phyloP scores from a whole-genome alignment of 495 filamentous ascomycete species.

The Ramalina intermedia region DNA sequence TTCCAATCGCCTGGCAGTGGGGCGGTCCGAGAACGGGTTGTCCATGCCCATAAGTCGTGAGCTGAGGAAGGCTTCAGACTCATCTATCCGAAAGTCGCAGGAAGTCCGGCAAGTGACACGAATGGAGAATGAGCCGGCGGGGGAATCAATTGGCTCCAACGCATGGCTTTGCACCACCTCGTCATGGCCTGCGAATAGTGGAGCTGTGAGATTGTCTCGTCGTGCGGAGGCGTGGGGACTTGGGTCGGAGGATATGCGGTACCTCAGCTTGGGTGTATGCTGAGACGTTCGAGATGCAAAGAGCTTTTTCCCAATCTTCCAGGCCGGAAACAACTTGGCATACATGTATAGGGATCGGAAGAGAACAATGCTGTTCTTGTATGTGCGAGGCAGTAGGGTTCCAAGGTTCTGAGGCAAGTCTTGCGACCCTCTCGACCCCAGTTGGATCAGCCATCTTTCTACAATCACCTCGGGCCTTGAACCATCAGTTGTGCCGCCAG shows the following conservation, averaged over 20 bases:
- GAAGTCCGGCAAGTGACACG: conserved; percentile 72
- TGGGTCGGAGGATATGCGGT: conserved; percentile 57
- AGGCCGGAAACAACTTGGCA: conserved; percentile 70
- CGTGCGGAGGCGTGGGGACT: conserved; percentile 21
- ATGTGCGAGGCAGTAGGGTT: conserved; percentile 66
- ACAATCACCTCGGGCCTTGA: conserved; percentile 55
- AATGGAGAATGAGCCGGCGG: conserved; percentile 69
- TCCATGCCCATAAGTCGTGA: conserved; percentile 93
- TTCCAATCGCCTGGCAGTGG: conserved; percentile 19
- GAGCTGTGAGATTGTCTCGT: conserved; percentile 53
- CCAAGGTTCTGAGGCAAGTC: conserved; percentile 48
- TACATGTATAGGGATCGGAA: conserved; percentile 86
- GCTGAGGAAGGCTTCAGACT: conserved; percentile 78
- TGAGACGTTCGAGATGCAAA: conserved; percentile 45
- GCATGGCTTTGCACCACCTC: conserved; percentile 59
- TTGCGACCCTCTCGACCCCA: conserved; percentile 42
- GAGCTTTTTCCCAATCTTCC: conserved; percentile 66
- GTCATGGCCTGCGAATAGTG: conserved; percentile 51
- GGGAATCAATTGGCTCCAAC: conserved; percentile 71
- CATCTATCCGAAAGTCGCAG: conserved; percentile 81
- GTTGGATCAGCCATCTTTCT: conserved; percentile 78
- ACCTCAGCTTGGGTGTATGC: conserved; percentile 57
- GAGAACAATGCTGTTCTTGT: conserved; percentile 89
- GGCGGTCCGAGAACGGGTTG: conserved; percentile 72
- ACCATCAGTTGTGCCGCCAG: conserved; percentile 29